Evolutionary conservation across 2,329 filamentous ascomycete genomes (phyloP), one percentile per base, ranked within the genome.

Genomic region (Fusarium subglutinans): DNA sequence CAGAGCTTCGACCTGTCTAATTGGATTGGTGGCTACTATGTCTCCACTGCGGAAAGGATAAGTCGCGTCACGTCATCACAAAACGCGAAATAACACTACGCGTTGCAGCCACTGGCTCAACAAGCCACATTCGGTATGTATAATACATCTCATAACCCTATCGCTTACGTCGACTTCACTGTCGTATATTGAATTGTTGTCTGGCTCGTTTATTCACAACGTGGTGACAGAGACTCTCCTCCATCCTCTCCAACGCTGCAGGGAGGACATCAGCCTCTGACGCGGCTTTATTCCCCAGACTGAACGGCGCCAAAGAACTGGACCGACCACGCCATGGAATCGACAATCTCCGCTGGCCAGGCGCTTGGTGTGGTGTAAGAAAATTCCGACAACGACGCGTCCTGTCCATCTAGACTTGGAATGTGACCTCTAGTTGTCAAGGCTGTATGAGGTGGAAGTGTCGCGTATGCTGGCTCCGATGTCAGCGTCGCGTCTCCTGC

Each of bases 151-250:
- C 7, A 11, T 12, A 9, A 22, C 8, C 9, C 9, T 4, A 14
- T 48, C 45, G 6, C 26, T 6, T 2, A 11, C 9, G 5, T n/a
- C 0, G 9, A 15, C 20, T 28, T 22, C 3, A 47, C 13, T 14
- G 13, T 15, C 10, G 45, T 6, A 35, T 35, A 35, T 15, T 35
- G 33, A 35, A 28, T 28, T 28, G 3, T 8, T 4, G 18, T 15
- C 26, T 28, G 3, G 18, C 12, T 14, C 6, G 12, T 10, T 13
- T 12, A 9, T 22, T 22, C 26, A 8, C 1, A 50, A 24, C 28
- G 11, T 2, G 5, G 5, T 14, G 15, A 13, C 5, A 1, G 6
- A 1, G 15, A 18, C 47, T 24, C 47, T 47, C 12, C 2, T 30
- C 28, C 24, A 12, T 44, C 15, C 10, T 44, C n/a, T 11, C 5